Percentiles rank a stretch among this genome's conserved stretches.
Evolutionary conservation across 176 grass and related monocot genomes (phyloP).

Genomic region (Zizania latifolia): DNA sequence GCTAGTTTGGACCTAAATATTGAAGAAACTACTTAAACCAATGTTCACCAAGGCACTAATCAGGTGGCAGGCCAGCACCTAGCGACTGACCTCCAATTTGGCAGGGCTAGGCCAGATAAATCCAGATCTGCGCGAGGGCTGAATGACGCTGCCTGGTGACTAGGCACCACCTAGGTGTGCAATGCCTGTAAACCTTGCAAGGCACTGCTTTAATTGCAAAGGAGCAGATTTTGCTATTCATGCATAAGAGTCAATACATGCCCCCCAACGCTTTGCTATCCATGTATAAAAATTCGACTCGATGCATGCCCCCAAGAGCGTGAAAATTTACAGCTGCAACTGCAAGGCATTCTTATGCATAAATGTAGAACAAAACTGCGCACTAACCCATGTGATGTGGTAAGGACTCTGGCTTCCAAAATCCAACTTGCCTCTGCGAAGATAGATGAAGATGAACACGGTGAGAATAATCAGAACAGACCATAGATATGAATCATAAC

Average conservation of each 20-base stretch:
- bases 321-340: background rate
- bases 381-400: conserved; percentile 58
- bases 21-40: background rate
- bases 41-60: background rate
- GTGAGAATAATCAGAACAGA: conserved; percentile 13
- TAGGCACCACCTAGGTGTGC: too few relatives aligned
- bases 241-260: background rate
- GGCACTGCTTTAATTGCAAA: too few relatives aligned
- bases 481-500: conserved; percentile 14
- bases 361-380: background rate
- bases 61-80: background rate
- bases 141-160: too few relatives aligned
- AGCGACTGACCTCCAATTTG: background rate
- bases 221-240: background rate
- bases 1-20: conserved; percentile 6
- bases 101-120: background rate
- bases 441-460: background rate
- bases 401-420: conserved; percentile 62
- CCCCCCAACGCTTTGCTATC: background rate
- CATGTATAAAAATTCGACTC: background rate
- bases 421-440: conserved; percentile 75
- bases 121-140: too few relatives aligned
- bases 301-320: background rate
- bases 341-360: background rate
- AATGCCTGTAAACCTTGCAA: too few relatives aligned